Evolutionary conservation across 106 monocot species (phyloP).

Genomic region (Acorus calamus): DNA sequence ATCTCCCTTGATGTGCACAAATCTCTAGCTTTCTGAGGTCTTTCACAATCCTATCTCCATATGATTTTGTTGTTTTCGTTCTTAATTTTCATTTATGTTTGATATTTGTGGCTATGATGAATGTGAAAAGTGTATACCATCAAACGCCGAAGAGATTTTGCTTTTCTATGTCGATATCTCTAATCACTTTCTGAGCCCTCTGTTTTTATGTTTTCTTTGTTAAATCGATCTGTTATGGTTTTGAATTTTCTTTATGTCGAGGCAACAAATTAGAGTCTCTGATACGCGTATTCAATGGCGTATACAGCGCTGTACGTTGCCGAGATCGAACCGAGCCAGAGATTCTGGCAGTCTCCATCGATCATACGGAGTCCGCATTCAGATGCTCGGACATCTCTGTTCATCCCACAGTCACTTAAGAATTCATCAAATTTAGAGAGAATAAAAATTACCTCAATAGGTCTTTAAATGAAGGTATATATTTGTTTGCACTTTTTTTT

Average conservation of each 20-base stretch:
- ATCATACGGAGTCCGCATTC: background rate
- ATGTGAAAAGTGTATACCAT: conserved; percentile 5
- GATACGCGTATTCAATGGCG: conserved; percentile 8
- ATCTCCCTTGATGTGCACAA: background rate
- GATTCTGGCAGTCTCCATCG: conserved; percentile 11
- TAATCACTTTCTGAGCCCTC: conserved; percentile 5
- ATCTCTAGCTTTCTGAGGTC: conserved; percentile 2
- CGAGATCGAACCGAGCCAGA: conserved; percentile 8
- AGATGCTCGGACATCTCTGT: conserved; percentile 7
- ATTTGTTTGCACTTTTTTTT: too few species aligned
- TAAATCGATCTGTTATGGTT: background rate
- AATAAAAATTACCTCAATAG: too few species aligned
- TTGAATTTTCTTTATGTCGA: background rate
- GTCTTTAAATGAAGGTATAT: too few species aligned
- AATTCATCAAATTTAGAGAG: too few species aligned
- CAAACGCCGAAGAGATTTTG: conserved; percentile 4
- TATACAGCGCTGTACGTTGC: conserved; percentile 21
- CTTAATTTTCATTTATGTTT: background rate
- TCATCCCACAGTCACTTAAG: too few species aligned
- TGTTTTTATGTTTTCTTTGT: background rate
- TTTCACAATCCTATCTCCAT: background rate
- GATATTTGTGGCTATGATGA: conserved; percentile 12
- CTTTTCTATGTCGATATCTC: conserved; percentile 2
- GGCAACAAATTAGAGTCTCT: conserved; percentile 24
- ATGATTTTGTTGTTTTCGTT: background rate